Percentiles rank a stretch among this genome's conserved stretches.
Evolutionary conservation across 352 stramenopile species (phyloP).

Genomic region (Blastocystis sp.): DNA sequence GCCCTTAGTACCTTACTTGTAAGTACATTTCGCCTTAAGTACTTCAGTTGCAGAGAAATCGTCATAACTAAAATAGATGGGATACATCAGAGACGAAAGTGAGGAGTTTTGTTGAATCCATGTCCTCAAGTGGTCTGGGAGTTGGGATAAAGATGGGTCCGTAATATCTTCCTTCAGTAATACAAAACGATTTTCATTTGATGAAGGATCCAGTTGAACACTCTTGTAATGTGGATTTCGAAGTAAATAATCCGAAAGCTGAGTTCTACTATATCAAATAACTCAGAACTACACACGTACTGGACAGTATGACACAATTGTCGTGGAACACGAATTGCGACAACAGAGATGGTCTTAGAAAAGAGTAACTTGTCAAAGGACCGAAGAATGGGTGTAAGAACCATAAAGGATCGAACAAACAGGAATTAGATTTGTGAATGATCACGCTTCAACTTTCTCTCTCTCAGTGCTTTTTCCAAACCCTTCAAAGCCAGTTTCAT

Average conservation of each 20-base stretch:
- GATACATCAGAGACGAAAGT: not conserved
- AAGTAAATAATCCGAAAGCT: not conserved
- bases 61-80: constrained; percentile 64
- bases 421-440: not conserved
- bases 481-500: constrained; percentile 27
- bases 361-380: not conserved
- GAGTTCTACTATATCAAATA: not conserved
- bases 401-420: not conserved
- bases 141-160: constrained; percentile 5
- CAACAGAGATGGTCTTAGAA: not conserved
- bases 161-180: not conserved
- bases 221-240: not conserved
- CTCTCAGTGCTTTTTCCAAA: constrained; percentile 45
- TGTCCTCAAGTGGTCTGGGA: not conserved
- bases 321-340: not conserved
- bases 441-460: constrained; percentile 10
- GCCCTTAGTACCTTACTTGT: constrained; percentile 29
- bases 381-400: not conserved
- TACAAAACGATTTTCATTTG: not conserved
- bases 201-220: not conserved
- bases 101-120: constrained; percentile 56
- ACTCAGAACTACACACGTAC: not conserved
- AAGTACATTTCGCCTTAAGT: not conserved
- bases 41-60: constrained; percentile 69
- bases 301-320: not conserved